Percentiles rank a stretch among this genome's conserved stretches.
phyloP scores from a whole-genome alignment of 2,329 filamentous ascomycete genomes.

The Aspergillus transmontanensis region DNA sequence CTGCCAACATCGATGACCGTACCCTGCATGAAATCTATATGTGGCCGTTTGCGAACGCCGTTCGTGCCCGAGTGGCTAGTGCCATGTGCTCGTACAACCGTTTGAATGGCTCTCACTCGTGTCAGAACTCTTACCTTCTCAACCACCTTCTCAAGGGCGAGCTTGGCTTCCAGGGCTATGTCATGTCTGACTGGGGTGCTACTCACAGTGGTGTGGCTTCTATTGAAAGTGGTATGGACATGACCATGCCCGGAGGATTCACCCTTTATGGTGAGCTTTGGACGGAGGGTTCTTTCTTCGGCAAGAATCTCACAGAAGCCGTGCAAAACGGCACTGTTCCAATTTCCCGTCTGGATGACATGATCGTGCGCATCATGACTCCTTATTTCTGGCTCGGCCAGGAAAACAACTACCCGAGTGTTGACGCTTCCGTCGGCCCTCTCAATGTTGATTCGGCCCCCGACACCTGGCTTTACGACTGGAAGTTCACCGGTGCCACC shows the following conservation, averaged over 20 bases:
- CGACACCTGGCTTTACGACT: conserved; percentile 33
- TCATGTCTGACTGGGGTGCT: conserved; percentile 50
- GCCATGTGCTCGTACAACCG: conserved; percentile 50
- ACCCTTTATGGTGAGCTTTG: background rate
- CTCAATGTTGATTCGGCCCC: conserved; percentile 18
- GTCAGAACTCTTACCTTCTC: conserved; percentile 49
- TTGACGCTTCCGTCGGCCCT: conserved; percentile 24
- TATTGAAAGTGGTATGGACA: conserved; percentile 48
- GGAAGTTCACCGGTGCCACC: conserved; percentile 12
- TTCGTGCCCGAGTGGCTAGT: conserved; percentile 63
- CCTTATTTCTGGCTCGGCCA: conserved; percentile 50
- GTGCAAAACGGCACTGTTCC: conserved; percentile 53
- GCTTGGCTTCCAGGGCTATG: conserved; percentile 53
- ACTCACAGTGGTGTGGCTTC: conserved; percentile 48
- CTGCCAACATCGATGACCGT: conserved; percentile 66
- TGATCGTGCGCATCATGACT: conserved; percentile 50
- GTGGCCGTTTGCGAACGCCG: conserved; percentile 75
- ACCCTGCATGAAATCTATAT: conserved; percentile 75
- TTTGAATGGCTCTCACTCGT: conserved; percentile 52
- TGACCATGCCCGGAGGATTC: conserved; percentile 60
- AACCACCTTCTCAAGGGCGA: conserved; percentile 54
- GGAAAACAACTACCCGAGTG: conserved; percentile 44
- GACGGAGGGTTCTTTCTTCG: conserved; percentile 19
- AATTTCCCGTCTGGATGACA: conserved; percentile 48
- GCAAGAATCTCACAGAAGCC: conserved; percentile 52